Conservation (phyloP, 1,284 basidiomycete species). For the Ustilago esculenta region DNA sequence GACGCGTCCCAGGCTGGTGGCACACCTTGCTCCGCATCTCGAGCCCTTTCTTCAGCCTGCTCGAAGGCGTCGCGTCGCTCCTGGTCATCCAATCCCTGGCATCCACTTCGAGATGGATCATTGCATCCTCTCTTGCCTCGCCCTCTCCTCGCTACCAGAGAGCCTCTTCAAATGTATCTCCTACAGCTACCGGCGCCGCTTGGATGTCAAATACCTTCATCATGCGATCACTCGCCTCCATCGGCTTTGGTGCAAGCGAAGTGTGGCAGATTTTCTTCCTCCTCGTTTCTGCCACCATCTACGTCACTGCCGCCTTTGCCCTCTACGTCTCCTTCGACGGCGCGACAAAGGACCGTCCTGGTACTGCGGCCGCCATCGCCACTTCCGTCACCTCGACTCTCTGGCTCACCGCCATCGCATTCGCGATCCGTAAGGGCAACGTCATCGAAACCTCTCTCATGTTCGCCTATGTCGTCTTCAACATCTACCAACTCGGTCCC, state of each 20-base stretch:
- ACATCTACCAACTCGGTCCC: slow-evolving; percentile 61
- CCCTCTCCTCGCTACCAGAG: slow-evolving; percentile 77
- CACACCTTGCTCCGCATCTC: slow-evolving; percentile 58
- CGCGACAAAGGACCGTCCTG: slow-evolving; percentile 55
- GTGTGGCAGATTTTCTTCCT: slow-evolving; percentile 65
- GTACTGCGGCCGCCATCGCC: slow-evolving; percentile 60
- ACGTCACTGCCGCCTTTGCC: slow-evolving; percentile 58
- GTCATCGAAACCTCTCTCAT: slow-evolving; percentile 65
- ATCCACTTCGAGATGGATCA: slow-evolving; percentile 61
- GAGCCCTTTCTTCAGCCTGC: slow-evolving; percentile 62
- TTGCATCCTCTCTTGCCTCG: slow-evolving; percentile 75
- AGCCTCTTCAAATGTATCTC: slow-evolving; percentile 66
- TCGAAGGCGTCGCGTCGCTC: slow-evolving; percentile 64
- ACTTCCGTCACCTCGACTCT: slow-evolving; percentile 57
- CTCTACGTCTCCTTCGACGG: slow-evolving; percentile 63
- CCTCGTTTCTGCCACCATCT: slow-evolving; percentile 60
- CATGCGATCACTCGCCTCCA: slow-evolving; percentile 48
- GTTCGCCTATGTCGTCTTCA: slow-evolving; percentile 65
- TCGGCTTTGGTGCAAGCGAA: slow-evolving; percentile 61
- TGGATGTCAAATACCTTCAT: slow-evolving; percentile 42
- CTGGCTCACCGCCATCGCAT: slow-evolving; percentile 65
- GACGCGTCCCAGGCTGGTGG: slow-evolving; percentile 61
- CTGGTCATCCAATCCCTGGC: slow-evolving; percentile 63
- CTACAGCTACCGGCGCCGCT: slow-evolving; percentile 15
- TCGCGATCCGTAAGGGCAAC: slow-evolving; percentile 64